phyloP scores from a whole-genome alignment of 345 rosid species.

The Erucastrum elatum region DNA sequence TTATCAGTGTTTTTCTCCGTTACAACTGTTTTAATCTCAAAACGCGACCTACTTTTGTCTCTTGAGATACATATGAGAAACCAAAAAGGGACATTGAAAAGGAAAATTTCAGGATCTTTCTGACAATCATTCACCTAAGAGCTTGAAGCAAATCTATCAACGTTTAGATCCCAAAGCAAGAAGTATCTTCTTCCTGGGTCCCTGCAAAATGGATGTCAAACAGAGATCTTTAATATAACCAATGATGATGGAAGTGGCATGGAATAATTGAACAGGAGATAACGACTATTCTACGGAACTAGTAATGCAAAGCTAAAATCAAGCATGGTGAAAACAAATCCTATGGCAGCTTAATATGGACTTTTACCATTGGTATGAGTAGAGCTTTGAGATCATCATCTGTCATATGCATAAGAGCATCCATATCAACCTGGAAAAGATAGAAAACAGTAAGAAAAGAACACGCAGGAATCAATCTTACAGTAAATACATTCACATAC shows the following conservation, averaged over 20 bases:
- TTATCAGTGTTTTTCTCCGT: background rate
- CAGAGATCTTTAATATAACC: background rate
- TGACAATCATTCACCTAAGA: conserved; percentile 14
- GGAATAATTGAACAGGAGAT: background rate
- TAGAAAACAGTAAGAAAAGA: conserved; percentile 3
- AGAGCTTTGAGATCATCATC: conserved; percentile 93
- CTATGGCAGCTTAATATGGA: background rate
- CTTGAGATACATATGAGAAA: conserved; percentile 23
- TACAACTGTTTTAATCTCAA: conserved; percentile 20
- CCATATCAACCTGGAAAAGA: conserved; percentile 82
- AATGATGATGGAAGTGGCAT: background rate
- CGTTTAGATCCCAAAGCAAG: conserved; percentile 69
- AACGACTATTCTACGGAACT: background rate
- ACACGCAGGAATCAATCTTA: background rate
- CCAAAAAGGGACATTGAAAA: background rate
- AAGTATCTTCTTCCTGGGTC: conserved; percentile 91
- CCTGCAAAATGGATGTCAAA: conserved; percentile 44
- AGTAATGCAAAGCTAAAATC: background rate
- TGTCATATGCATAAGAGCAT: conserved; percentile 90
- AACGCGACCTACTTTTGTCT: conserved; percentile 8
- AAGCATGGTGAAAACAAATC: background rate
- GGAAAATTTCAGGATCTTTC: conserved; percentile 6
- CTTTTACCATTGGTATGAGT: conserved; percentile 90
- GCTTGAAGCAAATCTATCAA: conserved; percentile 25
- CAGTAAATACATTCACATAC: conserved; percentile 44